phyloP scores from a whole-genome alignment of 2,329 filamentous ascomycete genomes.

The Clonostachys rhizophaga region DNA sequence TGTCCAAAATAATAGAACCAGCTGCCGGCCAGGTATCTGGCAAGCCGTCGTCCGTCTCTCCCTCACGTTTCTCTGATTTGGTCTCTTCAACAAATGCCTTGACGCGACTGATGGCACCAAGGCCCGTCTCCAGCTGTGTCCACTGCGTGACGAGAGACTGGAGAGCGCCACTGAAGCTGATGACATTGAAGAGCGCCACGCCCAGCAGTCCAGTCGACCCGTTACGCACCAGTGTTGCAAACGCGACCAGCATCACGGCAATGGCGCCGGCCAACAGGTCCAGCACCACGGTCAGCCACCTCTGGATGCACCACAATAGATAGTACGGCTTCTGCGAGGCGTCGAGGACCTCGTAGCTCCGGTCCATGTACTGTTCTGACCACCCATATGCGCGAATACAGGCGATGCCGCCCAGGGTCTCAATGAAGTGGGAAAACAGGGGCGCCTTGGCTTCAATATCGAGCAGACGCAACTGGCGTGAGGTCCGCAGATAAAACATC shows the following conservation, averaged over 20 bases:
- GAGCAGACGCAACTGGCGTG: constrained; percentile 46
- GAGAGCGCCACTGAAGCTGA: constrained; percentile 20
- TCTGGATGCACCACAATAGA: constrained; percentile 35
- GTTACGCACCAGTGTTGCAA: constrained; percentile 21
- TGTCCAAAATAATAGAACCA: constrained; percentile 15
- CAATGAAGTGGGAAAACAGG: constrained; percentile 30
- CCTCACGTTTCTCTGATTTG: constrained; percentile 14
- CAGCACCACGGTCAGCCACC: constrained; percentile 37
- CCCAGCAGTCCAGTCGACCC: background rate
- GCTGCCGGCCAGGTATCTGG: constrained; percentile 14
- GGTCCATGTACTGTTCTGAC: constrained; percentile 22
- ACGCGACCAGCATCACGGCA: constrained; percentile 17
- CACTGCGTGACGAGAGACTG: constrained; percentile 22
- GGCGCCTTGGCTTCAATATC: constrained; percentile 47
- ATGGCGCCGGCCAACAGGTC: constrained; percentile 29
- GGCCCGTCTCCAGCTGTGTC: constrained; percentile 27
- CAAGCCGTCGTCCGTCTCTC: background rate
- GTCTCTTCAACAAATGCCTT: constrained; percentile 19
- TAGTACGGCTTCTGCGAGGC: constrained; percentile 13
- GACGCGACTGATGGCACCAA: constrained; percentile 26
- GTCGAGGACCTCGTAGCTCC: constrained; percentile 36
- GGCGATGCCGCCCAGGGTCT: constrained; percentile 17
- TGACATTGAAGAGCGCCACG: constrained; percentile 17
- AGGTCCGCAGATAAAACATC: constrained; percentile 35
- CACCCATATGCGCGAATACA: constrained; percentile 16